Percentiles rank a stretch among this genome's conserved stretches.
Evolutionary conservation across 345 rosid genomes (phyloP).

Genomic region (Geranium brycei): DNA sequence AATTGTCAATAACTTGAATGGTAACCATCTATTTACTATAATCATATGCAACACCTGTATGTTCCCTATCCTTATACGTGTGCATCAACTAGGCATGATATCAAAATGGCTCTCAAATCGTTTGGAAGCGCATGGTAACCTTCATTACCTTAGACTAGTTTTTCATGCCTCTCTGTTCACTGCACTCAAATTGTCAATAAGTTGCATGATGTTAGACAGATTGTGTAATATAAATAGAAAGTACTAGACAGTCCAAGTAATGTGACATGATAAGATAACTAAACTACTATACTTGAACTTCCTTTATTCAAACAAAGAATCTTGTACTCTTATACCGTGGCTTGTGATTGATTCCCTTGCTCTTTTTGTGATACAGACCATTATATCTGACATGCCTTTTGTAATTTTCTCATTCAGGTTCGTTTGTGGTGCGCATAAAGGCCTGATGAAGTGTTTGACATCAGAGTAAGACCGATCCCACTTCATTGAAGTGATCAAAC

Average conservation of each 20-base stretch:
- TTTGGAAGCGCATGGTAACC: background rate
- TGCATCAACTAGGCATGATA: background rate
- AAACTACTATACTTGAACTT: background rate
- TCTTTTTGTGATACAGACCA: background rate
- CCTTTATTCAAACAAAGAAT: too few species aligned
- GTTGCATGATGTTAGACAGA: background rate
- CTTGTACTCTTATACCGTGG: too few species aligned
- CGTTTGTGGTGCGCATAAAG: constrained; percentile 75
- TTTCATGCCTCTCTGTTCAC: background rate
- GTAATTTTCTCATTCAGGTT: constrained; percentile 31
- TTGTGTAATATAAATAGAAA: background rate
- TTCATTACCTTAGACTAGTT: background rate
- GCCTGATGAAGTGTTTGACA: constrained; percentile 26
- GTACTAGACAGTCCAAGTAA: too few species aligned
- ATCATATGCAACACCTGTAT: too few species aligned
- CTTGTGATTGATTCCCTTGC: background rate
- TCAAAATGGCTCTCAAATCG: background rate
- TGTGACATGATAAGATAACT: too few species aligned
- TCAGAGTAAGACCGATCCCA: background rate
- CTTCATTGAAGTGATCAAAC: background rate
- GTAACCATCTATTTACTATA: too few species aligned
- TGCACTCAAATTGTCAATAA: background rate
- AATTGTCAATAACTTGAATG: too few species aligned
- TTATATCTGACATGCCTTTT: background rate
- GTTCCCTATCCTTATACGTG: too few species aligned